Evolutionary conservation across 768 basidiomycete genomes (phyloP).

Genomic region (Fomitopsis serialis): DNA sequence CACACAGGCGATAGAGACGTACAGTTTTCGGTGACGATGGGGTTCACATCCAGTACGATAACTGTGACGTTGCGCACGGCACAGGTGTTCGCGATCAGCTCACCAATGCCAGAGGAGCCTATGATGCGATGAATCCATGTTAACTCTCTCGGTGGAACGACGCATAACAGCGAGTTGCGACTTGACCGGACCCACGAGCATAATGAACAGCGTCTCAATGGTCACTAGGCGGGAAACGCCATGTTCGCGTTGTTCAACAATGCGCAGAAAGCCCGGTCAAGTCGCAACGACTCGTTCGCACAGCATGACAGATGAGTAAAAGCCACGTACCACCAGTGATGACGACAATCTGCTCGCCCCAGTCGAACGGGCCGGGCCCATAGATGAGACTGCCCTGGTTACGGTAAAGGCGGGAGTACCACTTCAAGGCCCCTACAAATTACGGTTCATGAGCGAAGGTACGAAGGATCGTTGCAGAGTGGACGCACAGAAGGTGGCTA

Average conservation of each 20-base stretch:
- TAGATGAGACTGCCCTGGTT: constrained; percentile 68
- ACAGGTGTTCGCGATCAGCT: constrained; percentile 81
- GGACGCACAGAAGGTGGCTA: constrained; percentile 66
- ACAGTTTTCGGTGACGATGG: constrained; percentile 76
- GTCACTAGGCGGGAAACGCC: no score
- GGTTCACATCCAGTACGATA: constrained; percentile 81
- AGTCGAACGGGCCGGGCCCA: constrained; percentile 59
- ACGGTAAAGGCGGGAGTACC: constrained; percentile 68
- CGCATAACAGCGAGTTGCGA: no score
- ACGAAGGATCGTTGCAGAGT: background rate
- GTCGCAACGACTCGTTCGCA: no score
- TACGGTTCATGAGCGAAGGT: background rate
- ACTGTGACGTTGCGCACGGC: constrained; percentile 79
- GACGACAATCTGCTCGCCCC: constrained; percentile 86
- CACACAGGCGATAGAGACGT: constrained; percentile 15
- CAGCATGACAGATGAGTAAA: background rate
- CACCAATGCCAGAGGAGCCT: constrained; percentile 90
- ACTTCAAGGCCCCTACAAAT: constrained; percentile 58
- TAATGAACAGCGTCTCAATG: no score
- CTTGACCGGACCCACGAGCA: no score
- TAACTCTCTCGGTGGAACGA: no score
- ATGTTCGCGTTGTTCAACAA: no score
- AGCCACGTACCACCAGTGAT: constrained; percentile 78
- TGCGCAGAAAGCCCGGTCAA: no score
- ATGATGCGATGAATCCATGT: background rate